These are phyloP conservation scores for Tuber aestivum DNA, from an alignment of 495 filamentous ascomycete species.

Conservation along the genomic window DNA sequence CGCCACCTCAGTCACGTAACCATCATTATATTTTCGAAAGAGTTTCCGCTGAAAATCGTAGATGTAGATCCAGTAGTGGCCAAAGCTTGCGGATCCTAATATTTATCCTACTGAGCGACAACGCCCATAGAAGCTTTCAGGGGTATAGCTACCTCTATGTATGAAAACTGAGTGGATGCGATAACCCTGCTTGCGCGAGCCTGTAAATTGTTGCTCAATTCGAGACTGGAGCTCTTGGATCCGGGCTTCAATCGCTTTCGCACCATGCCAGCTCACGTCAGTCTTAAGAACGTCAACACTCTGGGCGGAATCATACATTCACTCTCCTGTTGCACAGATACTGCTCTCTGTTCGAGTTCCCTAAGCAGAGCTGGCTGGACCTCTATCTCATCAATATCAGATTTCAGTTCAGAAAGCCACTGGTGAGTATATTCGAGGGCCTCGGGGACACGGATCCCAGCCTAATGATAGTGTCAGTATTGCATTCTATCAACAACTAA, in stretches of 20 bases:
- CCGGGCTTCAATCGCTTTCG: conserved; percentile 46
- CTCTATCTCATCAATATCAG: conserved; percentile 34
- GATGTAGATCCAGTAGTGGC: conserved; percentile 98
- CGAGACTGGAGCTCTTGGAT: conserved; percentile 50
- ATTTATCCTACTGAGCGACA: not conserved
- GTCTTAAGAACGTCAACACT: not conserved
- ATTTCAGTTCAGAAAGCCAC: conserved; percentile 33
- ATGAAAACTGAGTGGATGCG: conserved; percentile 89
- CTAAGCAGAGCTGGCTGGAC: conserved; percentile 22
- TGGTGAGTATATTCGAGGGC: conserved; percentile 33
- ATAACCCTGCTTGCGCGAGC: conserved; percentile 59
- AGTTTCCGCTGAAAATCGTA: conserved; percentile 71
- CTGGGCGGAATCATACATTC: conserved; percentile 19
- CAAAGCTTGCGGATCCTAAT: conserved; percentile 54
- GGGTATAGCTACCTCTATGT: conserved; percentile 57
- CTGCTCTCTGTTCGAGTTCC: conserved; percentile 27
- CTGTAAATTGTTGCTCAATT: conserved; percentile 59
- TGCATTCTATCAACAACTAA: not conserved
- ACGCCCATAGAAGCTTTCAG: not conserved
- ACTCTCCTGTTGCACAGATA: conserved; percentile 20
- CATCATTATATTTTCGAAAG: conserved; percentile 95
- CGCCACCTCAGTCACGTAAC: conserved; percentile 63
- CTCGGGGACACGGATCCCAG: conserved; percentile 33
- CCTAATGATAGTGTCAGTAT: conserved; percentile 38
- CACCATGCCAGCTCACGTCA: not conserved